Evolutionary conservation across 106 monocot genomes (phyloP), one percentile per base, ranked within the genome.

Genomic region (Acorus gramineus): DNA sequence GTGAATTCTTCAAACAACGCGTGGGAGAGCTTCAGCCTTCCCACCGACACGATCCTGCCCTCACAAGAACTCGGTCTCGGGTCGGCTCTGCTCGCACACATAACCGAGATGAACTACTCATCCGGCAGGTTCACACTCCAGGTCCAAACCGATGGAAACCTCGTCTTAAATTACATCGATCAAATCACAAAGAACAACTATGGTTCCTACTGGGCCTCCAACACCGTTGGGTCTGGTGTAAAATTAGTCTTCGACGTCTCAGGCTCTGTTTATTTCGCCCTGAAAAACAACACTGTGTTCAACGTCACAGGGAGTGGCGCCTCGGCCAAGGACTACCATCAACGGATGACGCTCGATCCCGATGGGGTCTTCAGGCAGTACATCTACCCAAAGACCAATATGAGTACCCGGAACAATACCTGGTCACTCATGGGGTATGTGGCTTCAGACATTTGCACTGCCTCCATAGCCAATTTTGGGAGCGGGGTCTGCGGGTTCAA

Each of bases 331-430:
- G 42, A 66, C 11, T 68, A 44, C 52, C 77, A 82, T 54, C 73
- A 70, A 14, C 56, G 70, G 43, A 77, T 70, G 2, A 82, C 70
- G 9, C 55, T 82, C 3, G 82, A 82, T 48, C 57, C 56, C 10
- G 82, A 82, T 42, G 82, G 82, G 2, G 77, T 70, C 2, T 68
- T 82, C 46, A 44, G 77, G 43, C 64, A 70, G 3, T 82, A 82
- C 53, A 7, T 64, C 13, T 72, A 76, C 59, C 61, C 55, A n/a
- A 80, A 70, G 59, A 70, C 46, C 8, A 52, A 14, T 3, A 11
- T 2, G 3, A 4, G 10, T 43, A 43, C 45, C 13, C 8, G 13
- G 47, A 5, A 53, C 3, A 3, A 47, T 11, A 47, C 3, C 12
- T 69, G 70, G 74, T 14, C 8, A 3, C 46, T 8, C 2, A 49